Evolutionary conservation across 139 green algal genomes (phyloP).

Genomic region (Chlorella sp.): DNA sequence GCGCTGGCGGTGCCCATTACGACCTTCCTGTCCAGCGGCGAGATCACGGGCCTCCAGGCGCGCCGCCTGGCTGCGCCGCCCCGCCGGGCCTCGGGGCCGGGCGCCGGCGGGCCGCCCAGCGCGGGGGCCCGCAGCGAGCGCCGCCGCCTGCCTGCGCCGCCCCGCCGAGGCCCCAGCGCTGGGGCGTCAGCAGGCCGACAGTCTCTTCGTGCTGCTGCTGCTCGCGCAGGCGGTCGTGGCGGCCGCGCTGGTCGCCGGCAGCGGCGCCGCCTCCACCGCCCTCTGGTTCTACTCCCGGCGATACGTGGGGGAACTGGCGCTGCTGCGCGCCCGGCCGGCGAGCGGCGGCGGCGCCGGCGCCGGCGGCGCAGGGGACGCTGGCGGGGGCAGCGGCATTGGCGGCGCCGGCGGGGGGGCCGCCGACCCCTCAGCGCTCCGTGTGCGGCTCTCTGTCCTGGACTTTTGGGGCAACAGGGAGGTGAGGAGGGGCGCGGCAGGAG

Average conservation of each 20-base stretch:
- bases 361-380: too few species aligned
- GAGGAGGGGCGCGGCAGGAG: not conserved
- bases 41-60: not conserved
- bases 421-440: not conserved
- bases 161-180: too few species aligned
- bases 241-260: conserved; percentile 39
- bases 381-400: not conserved
- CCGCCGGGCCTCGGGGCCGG: not conserved
- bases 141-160: too few species aligned
- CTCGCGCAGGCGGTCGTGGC: conserved; percentile 39
- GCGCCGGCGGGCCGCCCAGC: too few species aligned
- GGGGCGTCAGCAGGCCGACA: too few species aligned
- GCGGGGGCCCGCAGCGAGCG: too few species aligned
- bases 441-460: conserved; percentile 69
- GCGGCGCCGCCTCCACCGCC: conserved; percentile 35
- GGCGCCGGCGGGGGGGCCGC: too few species aligned
- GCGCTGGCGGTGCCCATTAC: conserved; percentile 34
- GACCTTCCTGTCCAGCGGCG: conserved; percentile 26
- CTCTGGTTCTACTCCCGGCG: conserved; percentile 72
- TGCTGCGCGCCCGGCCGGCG: conserved; percentile 32
- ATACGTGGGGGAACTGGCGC: conserved; percentile 79
- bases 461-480: conserved; percentile 82
- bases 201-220: too few species aligned
- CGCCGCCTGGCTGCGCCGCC: too few species aligned
- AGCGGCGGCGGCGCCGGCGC: not conserved